Evolutionary conservation across 495 filamentous ascomycete species (phyloP).

Genomic region (Lasiosphaeria ovina): DNA sequence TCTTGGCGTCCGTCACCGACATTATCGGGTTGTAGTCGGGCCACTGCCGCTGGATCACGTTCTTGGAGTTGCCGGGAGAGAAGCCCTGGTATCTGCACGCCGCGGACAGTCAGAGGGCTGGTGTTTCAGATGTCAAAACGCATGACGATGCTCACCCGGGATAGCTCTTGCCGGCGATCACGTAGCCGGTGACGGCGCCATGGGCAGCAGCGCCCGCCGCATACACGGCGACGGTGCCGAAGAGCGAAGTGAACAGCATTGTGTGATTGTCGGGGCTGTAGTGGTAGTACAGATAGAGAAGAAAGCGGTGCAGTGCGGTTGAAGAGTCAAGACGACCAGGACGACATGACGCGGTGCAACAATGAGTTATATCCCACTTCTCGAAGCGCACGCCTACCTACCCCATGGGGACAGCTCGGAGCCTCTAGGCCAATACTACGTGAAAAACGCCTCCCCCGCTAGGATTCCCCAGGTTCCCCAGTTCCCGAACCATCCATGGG

Average conservation of each 20-base stretch:
- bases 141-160: conserved; percentile 36
- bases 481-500: not conserved
- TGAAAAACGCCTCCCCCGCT: not conserved
- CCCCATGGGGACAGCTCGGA: not conserved
- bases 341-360: not conserved
- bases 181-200: conserved; percentile 57
- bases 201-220: conserved; percentile 48
- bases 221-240: conserved; percentile 24
- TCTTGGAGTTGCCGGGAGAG: conserved; percentile 42
- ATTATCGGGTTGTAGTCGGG: conserved; percentile 54
- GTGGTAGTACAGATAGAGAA: not conserved
- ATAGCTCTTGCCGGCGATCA: conserved; percentile 51
- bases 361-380: not conserved
- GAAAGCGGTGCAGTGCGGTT: not conserved
- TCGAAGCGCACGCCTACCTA: not conserved
- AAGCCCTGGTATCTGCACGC: conserved; percentile 51
- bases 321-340: not conserved
- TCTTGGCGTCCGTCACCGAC: conserved; percentile 35
- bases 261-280: not conserved
- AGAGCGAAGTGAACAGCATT: conserved; percentile 26
- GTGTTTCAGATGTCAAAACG: not conserved
- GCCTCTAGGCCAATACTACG: not conserved
- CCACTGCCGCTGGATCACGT: conserved; percentile 57
- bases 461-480: conserved; percentile 14
- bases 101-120: too few species aligned